Base-by-base conservation (phyloP, 257 asterid species). In the Solanum etuberosum region DNA sequence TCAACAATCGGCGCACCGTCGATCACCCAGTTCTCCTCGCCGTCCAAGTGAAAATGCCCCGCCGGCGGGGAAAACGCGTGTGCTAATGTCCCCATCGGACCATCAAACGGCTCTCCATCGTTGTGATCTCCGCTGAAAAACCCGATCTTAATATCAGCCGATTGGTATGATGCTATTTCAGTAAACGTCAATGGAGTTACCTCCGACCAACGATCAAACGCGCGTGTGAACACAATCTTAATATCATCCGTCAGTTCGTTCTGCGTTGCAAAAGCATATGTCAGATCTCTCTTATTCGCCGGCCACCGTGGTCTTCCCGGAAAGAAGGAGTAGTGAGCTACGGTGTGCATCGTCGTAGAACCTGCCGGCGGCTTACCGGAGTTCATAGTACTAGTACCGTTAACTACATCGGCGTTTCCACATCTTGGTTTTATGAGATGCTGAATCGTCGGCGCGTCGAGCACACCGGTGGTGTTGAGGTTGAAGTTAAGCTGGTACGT, bases 41-140 rank as follows among this genome's bases (percentile, higher is more conserved):
- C 91, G 93, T 96, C 99, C 89, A 96, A 76, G 70, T 96, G 98
- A 15, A 95, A 86, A 90, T 89, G 80, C 3, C 98, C 98, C 4
- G 82, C 92, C 21, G 99, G 94, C 72, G 99, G 99, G 38, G 99
- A 89, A 35, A 95, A 96, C 86, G 99, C 98, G 92, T 96, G 98
- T 10, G 98, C 99, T 81, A 96, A 85, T 43, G 98, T 93, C 25
- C 99, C 99, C 90, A 96, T 18, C 2, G 92, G 92, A 11, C 98
- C 99, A 91, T 95, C 99, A 71, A 96, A 96, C 86, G 98, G 92
- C 89, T 96, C 99, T 3, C 97, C 99, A 84, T 96, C 99, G 13
- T 95, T 94, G 94, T 96, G 99, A 32, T 95, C 98, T 2, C 97
- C 98, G 3, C 80, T 84, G 78, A 90, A 96, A 77, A 95, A 91